These are phyloP conservation scores for Hydnomerulius pinastri DNA, from an alignment of 768 basidiomycete species.

Conservation along the genomic window DNA sequence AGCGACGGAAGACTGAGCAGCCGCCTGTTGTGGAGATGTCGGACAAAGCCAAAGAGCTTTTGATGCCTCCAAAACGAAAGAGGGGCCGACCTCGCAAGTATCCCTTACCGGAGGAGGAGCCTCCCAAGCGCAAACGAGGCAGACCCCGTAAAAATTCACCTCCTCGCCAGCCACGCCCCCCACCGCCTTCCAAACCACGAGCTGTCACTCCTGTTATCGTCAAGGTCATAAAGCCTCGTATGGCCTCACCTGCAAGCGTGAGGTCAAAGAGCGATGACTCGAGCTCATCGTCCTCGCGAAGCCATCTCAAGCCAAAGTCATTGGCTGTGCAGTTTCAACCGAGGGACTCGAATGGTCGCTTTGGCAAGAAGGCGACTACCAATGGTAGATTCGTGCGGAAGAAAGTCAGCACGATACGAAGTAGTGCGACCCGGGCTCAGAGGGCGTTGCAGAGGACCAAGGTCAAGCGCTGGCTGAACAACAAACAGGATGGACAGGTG, in stretches of 20 bases:
- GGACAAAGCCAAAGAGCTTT: slow-evolving; percentile 34
- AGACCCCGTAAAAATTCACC: slow-evolving; percentile 35
- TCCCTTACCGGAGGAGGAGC: slow-evolving; percentile 28
- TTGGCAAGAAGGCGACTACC: slow-evolving; percentile 60
- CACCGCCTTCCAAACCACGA: slow-evolving; percentile 11
- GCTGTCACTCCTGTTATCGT: slow-evolving; percentile 8
- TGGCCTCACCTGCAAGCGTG: slow-evolving; percentile 19
- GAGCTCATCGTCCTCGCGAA: slow-evolving; percentile 26
- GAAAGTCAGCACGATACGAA: slow-evolving; percentile 23
- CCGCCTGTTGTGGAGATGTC: slow-evolving; percentile 32
- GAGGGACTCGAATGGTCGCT: slow-evolving; percentile 63
- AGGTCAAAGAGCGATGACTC: slow-evolving; percentile 23
- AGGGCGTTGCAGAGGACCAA: slow-evolving; percentile 45
- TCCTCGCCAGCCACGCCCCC: slow-evolving; percentile 7
- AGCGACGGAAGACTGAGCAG: slow-evolving; percentile 51
- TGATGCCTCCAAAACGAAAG: slow-evolving; percentile 33
- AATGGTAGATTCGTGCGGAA: slow-evolving; percentile 46
- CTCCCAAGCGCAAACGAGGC: slow-evolving; percentile 37
- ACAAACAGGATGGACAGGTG: slow-evolving; percentile 22
- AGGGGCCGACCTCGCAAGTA: slow-evolving; percentile 38
- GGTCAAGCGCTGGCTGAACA: slow-evolving; percentile 38
- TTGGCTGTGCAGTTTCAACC: slow-evolving; percentile 55
- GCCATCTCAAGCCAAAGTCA: slow-evolving; percentile 40
- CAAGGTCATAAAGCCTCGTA: slow-evolving; percentile 11
- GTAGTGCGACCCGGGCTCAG: slow-evolving; percentile 38